These are phyloP conservation scores for Suillus brevipes DNA, from an alignment of 768 basidiomycete species.

Conservation along the genomic window DNA sequence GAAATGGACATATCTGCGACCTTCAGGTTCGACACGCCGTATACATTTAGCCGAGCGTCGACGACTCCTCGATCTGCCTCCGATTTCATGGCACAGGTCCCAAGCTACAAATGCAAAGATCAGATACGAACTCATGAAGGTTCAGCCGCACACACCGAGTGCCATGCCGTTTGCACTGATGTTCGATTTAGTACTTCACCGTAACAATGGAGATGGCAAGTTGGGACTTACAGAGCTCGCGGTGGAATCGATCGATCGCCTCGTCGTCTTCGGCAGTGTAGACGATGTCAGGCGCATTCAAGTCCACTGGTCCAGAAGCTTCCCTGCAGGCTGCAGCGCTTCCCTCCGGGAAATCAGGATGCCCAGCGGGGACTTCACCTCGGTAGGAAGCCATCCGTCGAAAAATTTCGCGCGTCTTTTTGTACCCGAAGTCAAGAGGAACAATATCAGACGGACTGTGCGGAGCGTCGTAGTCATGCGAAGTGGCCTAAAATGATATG, in stretches of 20 bases:
- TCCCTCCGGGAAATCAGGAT: slow-evolving; percentile 27
- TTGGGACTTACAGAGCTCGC: slow-evolving; percentile 17
- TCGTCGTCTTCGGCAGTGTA: slow-evolving; percentile 37
- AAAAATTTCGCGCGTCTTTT: slow-evolving; percentile 26
- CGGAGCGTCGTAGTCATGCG: not conserved
- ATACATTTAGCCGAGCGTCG: slow-evolving; percentile 61
- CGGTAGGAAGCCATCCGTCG: slow-evolving; percentile 44
- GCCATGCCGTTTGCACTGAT: slow-evolving; percentile 32
- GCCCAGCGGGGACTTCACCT: slow-evolving; percentile 31
- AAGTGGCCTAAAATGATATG: not conserved
- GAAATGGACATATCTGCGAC: slow-evolving; percentile 53
- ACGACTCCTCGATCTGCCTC: slow-evolving; percentile 60
- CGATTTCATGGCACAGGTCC: slow-evolving; percentile 70
- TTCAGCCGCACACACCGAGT: slow-evolving; percentile 26
- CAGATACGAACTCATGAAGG: not conserved
- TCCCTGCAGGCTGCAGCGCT: slow-evolving; percentile 30
- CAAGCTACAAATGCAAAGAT: slow-evolving; percentile 39
- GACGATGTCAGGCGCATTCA: slow-evolving; percentile 30
- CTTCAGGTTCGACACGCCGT: slow-evolving; percentile 57
- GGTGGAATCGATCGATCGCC: slow-evolving; percentile 33
- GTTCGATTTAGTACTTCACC: not conserved
- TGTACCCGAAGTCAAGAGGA: slow-evolving; percentile 29
- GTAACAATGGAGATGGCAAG: not conserved
- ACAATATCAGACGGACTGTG: slow-evolving; percentile 28
- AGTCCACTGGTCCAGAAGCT: slow-evolving; percentile 18